Base-by-base conservation (phyloP, 2,329 filamentous ascomycete species). In the Aspergillus fumigatus region DNA sequence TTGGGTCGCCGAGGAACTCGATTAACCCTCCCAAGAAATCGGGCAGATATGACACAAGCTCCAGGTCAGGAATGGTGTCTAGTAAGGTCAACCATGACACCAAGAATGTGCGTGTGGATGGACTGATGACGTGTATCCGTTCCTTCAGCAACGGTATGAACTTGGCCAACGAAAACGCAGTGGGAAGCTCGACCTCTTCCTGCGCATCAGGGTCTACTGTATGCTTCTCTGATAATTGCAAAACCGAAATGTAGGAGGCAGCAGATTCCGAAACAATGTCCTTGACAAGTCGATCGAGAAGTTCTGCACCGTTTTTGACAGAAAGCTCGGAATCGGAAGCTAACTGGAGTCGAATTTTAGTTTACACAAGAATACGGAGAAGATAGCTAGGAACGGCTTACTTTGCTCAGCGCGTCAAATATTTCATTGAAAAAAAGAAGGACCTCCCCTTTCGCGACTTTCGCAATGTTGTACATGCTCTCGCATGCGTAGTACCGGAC, bases 381-480 rank as follows among this genome's bases (percentile, higher is more conserved):
- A 50, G 21, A 43, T 23, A 43, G 40, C 32, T 9, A 50, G 25
- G 38, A 50, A 19, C 17, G 32, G 57, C 77, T 60, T 78, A 95
- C 92, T 84, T 97, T 97, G 79, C 92, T 96, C 54, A 99, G 80
- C 23, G 94, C 92, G 77, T 99, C 94, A 70, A 99, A 99, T 61
- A 99, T 94, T 68, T 95, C 89, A 76, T 99, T 99, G 76, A 99
- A 99, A 79, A 96, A 99, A 43, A 95, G 84, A 62, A 99, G 77
- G 21, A 99, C 94, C 75, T 99, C 94, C 40, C 95, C 94, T 76
- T 99, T 99, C 59, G 93, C 94, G 50, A 99, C 94, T 77, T 99
- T 99, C 70, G 94, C 92, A 70, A 99, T 99, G 75, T 99, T 99
- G 78, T 99, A 99, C 94, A 99, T 99, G 74, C 92, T 95, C 79